Evolutionary conservation across 768 basidiomycete species (phyloP).

Genomic region (Phylloporus scabripes): DNA sequence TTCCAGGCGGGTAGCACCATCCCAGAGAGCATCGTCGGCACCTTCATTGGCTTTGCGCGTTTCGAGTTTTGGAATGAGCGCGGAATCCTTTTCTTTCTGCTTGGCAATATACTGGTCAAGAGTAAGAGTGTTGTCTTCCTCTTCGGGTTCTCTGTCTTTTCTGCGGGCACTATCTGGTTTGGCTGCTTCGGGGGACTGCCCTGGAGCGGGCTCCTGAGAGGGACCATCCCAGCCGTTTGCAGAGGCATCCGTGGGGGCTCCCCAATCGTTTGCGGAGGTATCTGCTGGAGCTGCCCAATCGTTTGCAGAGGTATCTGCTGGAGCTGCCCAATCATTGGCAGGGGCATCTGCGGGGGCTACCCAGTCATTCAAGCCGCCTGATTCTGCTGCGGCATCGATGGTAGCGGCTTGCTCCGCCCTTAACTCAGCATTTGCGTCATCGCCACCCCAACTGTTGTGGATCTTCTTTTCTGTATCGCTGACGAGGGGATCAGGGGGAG

Average conservation of each 20-base stretch:
- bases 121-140: constrained; percentile 91
- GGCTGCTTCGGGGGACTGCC: constrained; percentile 33
- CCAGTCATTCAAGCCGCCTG: constrained; percentile 33
- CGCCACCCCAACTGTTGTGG: constrained; percentile 92
- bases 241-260: constrained; percentile 5
- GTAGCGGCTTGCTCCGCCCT: constrained; percentile 73
- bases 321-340: constrained; percentile 25
- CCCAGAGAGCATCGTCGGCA: constrained; percentile 61
- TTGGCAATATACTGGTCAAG: constrained; percentile 90
- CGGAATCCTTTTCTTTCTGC: constrained; percentile 55
- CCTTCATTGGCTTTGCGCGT: constrained; percentile 75
- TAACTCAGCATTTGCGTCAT: constrained; percentile 80
- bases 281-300: constrained; percentile 26
- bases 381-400: constrained; percentile 61
- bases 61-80: constrained; percentile 73
- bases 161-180: constrained; percentile 36
- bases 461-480: constrained; percentile 96
- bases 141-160: constrained; percentile 63
- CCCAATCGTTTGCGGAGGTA: constrained; percentile 30
- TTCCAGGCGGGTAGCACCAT: constrained; percentile 59
- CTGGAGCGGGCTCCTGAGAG: constrained; percentile 22
- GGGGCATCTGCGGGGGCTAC: constrained; percentile 13
- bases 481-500: constrained; percentile 10
- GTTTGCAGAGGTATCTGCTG: constrained; percentile 15
- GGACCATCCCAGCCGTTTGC: constrained; percentile 37